phyloP scores from a whole-genome alignment of 2,329 filamentous ascomycete genomes.

The Ceratocystis colombiana region DNA sequence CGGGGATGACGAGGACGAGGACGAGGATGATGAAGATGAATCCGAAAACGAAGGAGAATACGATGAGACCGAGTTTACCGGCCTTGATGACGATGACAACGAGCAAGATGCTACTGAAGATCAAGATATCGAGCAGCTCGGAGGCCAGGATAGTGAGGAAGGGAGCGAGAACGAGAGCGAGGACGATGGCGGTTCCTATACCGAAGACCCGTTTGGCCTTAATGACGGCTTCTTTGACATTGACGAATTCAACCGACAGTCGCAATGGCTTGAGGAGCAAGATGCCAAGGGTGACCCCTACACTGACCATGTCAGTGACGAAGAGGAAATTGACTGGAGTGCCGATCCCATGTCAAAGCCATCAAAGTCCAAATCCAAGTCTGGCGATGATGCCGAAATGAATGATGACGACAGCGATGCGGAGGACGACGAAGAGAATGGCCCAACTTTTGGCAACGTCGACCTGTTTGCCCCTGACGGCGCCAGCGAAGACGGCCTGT shows the following conservation, averaged over 20 bases:
- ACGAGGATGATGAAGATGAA: conserved; percentile 26
- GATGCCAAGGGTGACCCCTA: conserved; percentile 68
- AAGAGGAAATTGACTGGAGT: conserved; percentile 83
- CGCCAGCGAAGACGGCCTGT: conserved; percentile 49
- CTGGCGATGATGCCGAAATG: conserved; percentile 32
- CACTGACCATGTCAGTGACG: conserved; percentile 65
- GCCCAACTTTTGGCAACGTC: conserved; percentile 74
- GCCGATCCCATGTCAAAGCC: conserved; percentile 55
- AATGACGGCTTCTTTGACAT: conserved; percentile 99
- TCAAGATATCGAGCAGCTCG: conserved; percentile 24
- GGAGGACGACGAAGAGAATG: conserved; percentile 61
- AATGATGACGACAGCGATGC: conserved; percentile 39
- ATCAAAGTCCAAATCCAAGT: conserved; percentile 30
- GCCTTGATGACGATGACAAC: conserved; percentile 32
- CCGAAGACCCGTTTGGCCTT: conserved; percentile 68
- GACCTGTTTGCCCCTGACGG: conserved; percentile 65
- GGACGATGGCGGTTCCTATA: conserved; percentile 44
- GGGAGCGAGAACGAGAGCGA: conserved; percentile 37
- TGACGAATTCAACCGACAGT: conserved; percentile 91
- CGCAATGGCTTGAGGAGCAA: conserved; percentile 78
- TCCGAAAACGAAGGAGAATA: conserved; percentile 23
- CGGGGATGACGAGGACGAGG: conserved; percentile 33
- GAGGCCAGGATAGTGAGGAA: conserved; percentile 28
- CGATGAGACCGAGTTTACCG: conserved; percentile 17
- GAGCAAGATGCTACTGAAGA: conserved; percentile 31